Evolutionary conservation across 192 early-diverging fungal species (phyloP).

Genomic region (Podila epigama): DNA sequence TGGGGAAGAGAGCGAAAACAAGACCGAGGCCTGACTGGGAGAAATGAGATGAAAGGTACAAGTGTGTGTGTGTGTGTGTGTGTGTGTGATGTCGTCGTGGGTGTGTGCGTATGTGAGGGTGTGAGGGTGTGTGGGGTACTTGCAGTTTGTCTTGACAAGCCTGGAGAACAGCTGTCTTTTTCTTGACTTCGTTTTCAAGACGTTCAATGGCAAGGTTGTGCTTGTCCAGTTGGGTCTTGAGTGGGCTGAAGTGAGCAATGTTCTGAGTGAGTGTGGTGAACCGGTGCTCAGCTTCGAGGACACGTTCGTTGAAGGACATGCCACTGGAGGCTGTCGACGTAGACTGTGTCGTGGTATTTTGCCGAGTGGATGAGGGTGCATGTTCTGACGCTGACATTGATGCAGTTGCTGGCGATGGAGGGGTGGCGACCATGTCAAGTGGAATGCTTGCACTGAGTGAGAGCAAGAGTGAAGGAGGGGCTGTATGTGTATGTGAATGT

Average conservation of each 20-base stretch:
- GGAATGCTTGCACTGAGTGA: too few relatives aligned
- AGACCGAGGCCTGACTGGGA: too few relatives aligned
- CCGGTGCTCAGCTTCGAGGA: conserved; percentile 33
- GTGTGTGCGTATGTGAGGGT: neutral
- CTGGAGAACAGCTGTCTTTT: conserved; percentile 27
- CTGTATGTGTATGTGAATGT: too few relatives aligned
- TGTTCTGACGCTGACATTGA: neutral
- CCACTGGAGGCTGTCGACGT: neutral
- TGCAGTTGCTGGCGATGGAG: neutral
- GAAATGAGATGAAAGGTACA: too few relatives aligned
- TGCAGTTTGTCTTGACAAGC: conserved; percentile 42
- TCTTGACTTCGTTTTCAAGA: conserved; percentile 40
- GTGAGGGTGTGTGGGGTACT: neutral
- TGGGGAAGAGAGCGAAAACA: too few relatives aligned
- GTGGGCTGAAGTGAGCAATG: conserved; percentile 48
- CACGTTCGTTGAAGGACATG: conserved; percentile 11
- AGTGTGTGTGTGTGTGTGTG: too few relatives aligned
- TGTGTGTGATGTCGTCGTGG: too few relatives aligned
- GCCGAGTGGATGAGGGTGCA: neutral
- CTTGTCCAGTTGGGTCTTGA: conserved; percentile 40
- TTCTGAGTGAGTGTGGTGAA: conserved; percentile 45
- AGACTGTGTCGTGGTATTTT: neutral
- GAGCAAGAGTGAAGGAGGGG: too few relatives aligned
- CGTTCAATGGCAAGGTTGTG: conserved; percentile 41
- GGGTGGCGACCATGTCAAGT: too few relatives aligned